Conservation (phyloP, 495 filamentous ascomycete species). For the Penicillium mononematosum region DNA sequence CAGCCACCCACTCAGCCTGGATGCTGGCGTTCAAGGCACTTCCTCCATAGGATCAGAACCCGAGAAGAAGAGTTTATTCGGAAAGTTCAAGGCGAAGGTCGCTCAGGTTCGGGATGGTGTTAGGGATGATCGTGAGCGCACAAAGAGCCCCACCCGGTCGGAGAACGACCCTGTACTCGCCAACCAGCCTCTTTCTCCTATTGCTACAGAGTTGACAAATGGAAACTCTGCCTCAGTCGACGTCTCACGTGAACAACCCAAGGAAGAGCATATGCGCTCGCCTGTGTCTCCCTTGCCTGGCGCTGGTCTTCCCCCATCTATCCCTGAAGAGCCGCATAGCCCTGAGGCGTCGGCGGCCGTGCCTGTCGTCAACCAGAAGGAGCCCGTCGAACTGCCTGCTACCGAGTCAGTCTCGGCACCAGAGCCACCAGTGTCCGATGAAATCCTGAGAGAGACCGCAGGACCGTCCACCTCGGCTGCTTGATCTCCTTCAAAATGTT, state of each 20-base stretch:
- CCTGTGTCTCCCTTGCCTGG: slow-evolving; percentile 38
- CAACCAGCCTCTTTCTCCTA: slow-evolving; percentile 32
- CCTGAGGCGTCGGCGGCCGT: slow-evolving; percentile 25
- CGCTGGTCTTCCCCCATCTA: slow-evolving; percentile 38
- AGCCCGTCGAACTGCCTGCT: background rate
- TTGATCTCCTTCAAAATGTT: background rate
- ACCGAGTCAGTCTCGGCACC: background rate
- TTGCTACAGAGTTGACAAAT: slow-evolving; percentile 16
- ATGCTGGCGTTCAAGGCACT: slow-evolving; percentile 37
- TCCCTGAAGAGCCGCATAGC: slow-evolving; percentile 43
- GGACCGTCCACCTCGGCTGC: slow-evolving; percentile 1
- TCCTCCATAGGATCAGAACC: slow-evolving; percentile 45
- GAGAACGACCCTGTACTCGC: slow-evolving; percentile 32
- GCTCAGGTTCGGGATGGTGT: slow-evolving; percentile 69
- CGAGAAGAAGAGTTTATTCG: slow-evolving; percentile 69
- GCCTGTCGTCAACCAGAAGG: slow-evolving; percentile 4
- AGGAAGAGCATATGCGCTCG: slow-evolving; percentile 26
- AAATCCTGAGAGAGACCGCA: background rate
- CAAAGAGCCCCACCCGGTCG: slow-evolving; percentile 52
- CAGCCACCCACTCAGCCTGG: slow-evolving; percentile 39
- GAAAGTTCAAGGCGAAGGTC: slow-evolving; percentile 83
- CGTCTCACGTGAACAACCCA: slow-evolving; percentile 22
- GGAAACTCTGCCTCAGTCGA: slow-evolving; percentile 31
- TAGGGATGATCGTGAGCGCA: slow-evolving; percentile 59
- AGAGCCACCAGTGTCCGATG: slow-evolving; percentile 1